Evolutionary conservation across 768 basidiomycete genomes (phyloP).

Genomic region (Collybia nuda): DNA sequence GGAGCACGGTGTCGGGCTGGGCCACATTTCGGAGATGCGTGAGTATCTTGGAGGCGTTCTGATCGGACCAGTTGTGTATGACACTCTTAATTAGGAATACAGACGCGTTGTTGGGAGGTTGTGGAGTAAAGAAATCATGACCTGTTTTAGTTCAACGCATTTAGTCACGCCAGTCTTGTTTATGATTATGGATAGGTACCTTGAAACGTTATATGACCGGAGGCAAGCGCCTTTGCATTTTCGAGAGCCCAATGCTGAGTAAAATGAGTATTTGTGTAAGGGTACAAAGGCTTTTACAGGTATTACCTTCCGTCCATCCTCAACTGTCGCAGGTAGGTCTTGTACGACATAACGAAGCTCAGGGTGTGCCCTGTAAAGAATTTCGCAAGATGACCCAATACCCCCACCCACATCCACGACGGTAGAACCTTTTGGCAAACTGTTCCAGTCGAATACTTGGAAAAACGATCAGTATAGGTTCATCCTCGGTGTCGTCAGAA

Average conservation of each 20-base stretch:
- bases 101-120: conserved; percentile 36
- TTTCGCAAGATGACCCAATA: conserved; percentile 41
- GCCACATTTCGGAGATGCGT: conserved; percentile 35
- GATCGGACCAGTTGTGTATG: conserved; percentile 67
- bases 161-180: too few relatives aligned
- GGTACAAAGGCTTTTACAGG: neutral
- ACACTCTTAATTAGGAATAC: conserved; percentile 62
- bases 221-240: conserved; percentile 21
- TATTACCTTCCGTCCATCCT: conserved; percentile 43
- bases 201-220: conserved; percentile 25
- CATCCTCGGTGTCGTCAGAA: too few relatives aligned
- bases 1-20: conserved; percentile 29
- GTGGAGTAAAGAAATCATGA: conserved; percentile 38
- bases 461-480: too few relatives aligned
- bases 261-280: too few relatives aligned
- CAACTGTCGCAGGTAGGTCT: conserved; percentile 49
- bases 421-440: conserved; percentile 42
- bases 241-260: conserved; percentile 14
- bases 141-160: too few relatives aligned
- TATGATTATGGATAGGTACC: conserved; percentile 16
- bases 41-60: conserved; percentile 34
- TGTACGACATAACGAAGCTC: conserved; percentile 51
- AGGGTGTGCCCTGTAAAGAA: conserved; percentile 1
- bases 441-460: conserved; percentile 55
- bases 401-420: conserved; percentile 70